Percentiles rank a stretch among this genome's conserved stretches.
These are phyloP conservation scores for Annulohypoxylon bovei DNA, from an alignment of 495 filamentous ascomycete species.

Conservation along the genomic window DNA sequence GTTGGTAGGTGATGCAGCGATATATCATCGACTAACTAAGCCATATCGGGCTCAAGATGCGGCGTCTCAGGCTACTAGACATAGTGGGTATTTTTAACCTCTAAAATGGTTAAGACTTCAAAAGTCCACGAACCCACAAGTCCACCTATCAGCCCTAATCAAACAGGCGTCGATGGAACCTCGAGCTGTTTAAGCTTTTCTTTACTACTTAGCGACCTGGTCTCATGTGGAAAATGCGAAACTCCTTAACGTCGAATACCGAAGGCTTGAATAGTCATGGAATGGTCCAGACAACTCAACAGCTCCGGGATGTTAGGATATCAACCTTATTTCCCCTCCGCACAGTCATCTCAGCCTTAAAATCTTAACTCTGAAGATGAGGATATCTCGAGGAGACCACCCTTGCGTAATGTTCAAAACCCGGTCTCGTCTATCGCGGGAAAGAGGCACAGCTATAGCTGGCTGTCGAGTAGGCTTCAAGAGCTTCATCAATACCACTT, in stretches of 20 bases:
- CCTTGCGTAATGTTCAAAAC: conserved; percentile 18
- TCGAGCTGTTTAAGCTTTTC: conserved; percentile 4
- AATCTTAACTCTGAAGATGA: conserved; percentile 1
- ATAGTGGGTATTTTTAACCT: conserved; percentile 13
- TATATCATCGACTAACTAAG: conserved; percentile 17
- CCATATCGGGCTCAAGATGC: conserved; percentile 9
- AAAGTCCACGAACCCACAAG: conserved; percentile 2
- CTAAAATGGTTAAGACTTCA: not conserved
- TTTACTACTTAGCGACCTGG: not conserved
- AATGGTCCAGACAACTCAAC: not conserved
- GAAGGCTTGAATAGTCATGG: not conserved
- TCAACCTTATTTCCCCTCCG: conserved; percentile 1
- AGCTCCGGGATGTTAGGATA: not conserved
- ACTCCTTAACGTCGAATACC: not conserved
- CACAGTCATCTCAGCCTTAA: conserved; percentile 5
- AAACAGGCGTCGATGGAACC: not conserved
- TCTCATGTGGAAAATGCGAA: not conserved
- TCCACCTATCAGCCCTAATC: not conserved
- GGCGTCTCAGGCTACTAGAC: conserved; percentile 5
- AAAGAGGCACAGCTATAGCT: conserved; percentile 14
- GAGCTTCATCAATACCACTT: conserved; percentile 11
- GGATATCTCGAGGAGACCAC: not conserved
- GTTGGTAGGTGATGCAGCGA: not conserved
- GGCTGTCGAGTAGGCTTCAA: not conserved
- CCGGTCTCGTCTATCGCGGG: not conserved